These are phyloP conservation scores for Haplosporangium sp. DNA, from an alignment of 371 early-diverging fungal species.

Conservation along the genomic window DNA sequence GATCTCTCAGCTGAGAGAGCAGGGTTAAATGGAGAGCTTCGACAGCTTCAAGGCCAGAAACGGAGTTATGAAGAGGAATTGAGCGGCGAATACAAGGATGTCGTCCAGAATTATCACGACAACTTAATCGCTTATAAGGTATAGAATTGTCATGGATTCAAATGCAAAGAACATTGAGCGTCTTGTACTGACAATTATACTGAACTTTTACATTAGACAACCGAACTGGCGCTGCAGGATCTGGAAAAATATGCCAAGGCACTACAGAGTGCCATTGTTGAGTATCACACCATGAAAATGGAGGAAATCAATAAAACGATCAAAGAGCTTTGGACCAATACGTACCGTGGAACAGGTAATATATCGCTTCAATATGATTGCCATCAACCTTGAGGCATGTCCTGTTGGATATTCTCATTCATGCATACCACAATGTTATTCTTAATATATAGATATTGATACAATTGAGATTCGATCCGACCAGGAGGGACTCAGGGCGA, in stretches of 20 bases:
- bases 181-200: neutral
- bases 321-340: conserved; percentile 96
- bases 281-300: conserved; percentile 97
- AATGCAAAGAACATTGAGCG: neutral
- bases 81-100: conserved; percentile 79
- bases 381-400: neutral
- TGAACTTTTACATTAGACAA: conserved; percentile 56
- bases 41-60: conserved; percentile 84
- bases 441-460: conserved; percentile 83
- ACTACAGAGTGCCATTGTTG: conserved; percentile 90
- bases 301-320: conserved; percentile 98
- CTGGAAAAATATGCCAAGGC: conserved; percentile 89
- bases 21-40: conserved; percentile 84
- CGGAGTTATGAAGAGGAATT: conserved; percentile 72
- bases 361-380: neutral
- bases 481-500: conserved; percentile 73
- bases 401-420: neutral
- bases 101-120: conserved; percentile 74
- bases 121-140: conserved; percentile 78
- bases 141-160: conserved; percentile 8
- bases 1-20: conserved; percentile 71
- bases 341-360: conserved; percentile 96
- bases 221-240: conserved; percentile 83
- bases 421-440: neutral
- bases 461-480: conserved; percentile 95